A percentile compares a stretch with the other conserved stretches of the same genome.
These are phyloP conservation scores for Pseudofabraea citricarpa DNA, from an alignment of 2,329 filamentous ascomycete genomes.

Conservation along the genomic window DNA sequence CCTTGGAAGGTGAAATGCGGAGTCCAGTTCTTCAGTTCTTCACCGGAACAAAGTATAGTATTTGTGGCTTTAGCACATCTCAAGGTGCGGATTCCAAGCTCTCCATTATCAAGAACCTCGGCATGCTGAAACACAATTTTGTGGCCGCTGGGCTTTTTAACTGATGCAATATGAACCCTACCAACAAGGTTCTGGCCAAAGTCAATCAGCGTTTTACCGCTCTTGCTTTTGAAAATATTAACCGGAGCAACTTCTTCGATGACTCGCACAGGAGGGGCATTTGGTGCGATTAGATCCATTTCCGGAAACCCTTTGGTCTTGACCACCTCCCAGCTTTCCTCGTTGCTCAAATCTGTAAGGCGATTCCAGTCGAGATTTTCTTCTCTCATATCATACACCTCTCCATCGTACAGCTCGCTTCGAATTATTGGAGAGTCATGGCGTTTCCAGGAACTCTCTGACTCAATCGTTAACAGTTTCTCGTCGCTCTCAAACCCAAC, in stretches of 20 bases:
- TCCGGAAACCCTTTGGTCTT: neutral
- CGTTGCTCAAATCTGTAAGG: neutral
- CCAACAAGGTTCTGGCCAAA: constrained; percentile 41
- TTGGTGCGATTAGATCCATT: constrained; percentile 31
- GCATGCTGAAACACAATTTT: constrained; percentile 36
- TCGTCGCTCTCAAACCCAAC: constrained; percentile 12
- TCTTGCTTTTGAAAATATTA: constrained; percentile 25
- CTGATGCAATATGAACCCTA: constrained; percentile 34
- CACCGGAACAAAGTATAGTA: constrained; percentile 25
- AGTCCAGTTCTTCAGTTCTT: constrained; percentile 32
- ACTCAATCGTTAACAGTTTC: constrained; percentile 9
- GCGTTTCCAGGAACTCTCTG: constrained; percentile 21
- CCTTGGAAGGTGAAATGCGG: constrained; percentile 38
- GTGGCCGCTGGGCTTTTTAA: constrained; percentile 30
- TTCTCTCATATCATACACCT: constrained; percentile 23
- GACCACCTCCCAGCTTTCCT: neutral
- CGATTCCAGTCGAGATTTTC: constrained; percentile 1
- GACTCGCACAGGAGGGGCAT: constrained; percentile 39
- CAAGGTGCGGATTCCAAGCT: constrained; percentile 33
- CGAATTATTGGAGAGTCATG: constrained; percentile 2
- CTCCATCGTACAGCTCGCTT: constrained; percentile 45
- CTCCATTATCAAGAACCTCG: constrained; percentile 36
- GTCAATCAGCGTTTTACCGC: constrained; percentile 34
- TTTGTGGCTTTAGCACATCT: constrained; percentile 31
- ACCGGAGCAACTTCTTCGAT: constrained; percentile 26